phyloP scores from a whole-genome alignment of 2,329 filamentous ascomycete species.

The Apiospora malaysiana region DNA sequence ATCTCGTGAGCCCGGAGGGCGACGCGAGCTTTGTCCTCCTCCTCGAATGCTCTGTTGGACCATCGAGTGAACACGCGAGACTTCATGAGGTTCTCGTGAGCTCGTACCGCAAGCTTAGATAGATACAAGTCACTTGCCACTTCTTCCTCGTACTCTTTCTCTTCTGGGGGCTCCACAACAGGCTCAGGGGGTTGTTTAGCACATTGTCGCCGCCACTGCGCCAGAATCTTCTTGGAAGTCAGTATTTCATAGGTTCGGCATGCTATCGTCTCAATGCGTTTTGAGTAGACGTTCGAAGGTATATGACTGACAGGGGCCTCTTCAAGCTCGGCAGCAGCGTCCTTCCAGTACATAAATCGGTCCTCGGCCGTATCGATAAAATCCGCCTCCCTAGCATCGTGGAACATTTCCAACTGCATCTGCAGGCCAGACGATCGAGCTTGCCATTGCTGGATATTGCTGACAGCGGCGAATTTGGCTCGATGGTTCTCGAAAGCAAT shows the following conservation, averaged over 20 bases:
- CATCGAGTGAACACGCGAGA: slow-evolving; percentile 38
- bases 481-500: slow-evolving; percentile 35
- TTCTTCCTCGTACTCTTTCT: slow-evolving; percentile 27
- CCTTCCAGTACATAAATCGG: slow-evolving; percentile 36
- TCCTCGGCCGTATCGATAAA: slow-evolving; percentile 31
- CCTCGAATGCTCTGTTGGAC: slow-evolving; percentile 39
- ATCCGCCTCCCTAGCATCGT: slow-evolving; percentile 34
- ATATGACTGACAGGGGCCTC: slow-evolving; percentile 29
- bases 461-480: slow-evolving; percentile 33
- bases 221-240: slow-evolving; percentile 32
- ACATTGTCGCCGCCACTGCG: slow-evolving; percentile 33
- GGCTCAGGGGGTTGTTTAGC: slow-evolving; percentile 28
- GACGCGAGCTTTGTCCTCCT: slow-evolving; percentile 35
- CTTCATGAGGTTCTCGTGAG: slow-evolving; percentile 36
- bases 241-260: slow-evolving; percentile 37
- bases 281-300: slow-evolving; percentile 38
- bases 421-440: slow-evolving; percentile 32
- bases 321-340: slow-evolving; percentile 31
- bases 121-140: slow-evolving; percentile 25
- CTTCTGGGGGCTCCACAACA: neutral
- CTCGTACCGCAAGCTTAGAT: slow-evolving; percentile 36
- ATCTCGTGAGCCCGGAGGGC: slow-evolving; percentile 38
- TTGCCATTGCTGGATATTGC: slow-evolving; percentile 37
- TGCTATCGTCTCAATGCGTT: slow-evolving; percentile 38
- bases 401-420: slow-evolving; percentile 32